Conservation (phyloP, 768 basidiomycete genomes). For the Sporobolomyces roseus region DNA sequence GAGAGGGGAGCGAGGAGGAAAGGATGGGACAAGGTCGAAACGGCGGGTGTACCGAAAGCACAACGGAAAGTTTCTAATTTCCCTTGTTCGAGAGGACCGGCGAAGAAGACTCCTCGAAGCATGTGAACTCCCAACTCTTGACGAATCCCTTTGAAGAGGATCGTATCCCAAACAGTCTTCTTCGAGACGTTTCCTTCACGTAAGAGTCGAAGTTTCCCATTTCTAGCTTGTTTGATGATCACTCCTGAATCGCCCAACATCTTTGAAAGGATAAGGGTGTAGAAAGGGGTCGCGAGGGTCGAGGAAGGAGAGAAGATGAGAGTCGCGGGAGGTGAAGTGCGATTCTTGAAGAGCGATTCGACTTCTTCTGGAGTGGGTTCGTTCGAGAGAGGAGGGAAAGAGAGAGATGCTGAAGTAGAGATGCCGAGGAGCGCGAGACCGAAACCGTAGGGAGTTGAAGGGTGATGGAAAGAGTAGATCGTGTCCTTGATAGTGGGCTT, state of each 20-base stretch:
- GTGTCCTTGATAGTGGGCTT: conserved; percentile 27
- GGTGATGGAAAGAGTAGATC: conserved; percentile 37
- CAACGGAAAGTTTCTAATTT: conserved; percentile 34
- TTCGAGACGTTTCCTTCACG: conserved; percentile 29
- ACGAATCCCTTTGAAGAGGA: conserved; percentile 31
- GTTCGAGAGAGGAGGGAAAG: conserved; percentile 3
- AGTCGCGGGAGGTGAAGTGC: background rate
- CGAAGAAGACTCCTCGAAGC: conserved; percentile 26
- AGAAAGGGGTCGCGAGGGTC: conserved; percentile 20
- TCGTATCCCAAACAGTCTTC: conserved; percentile 28
- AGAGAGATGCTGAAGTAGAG: conserved; percentile 27
- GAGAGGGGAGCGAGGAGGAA: conserved; percentile 25
- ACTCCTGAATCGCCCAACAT: conserved; percentile 31
- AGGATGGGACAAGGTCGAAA: conserved; percentile 21
- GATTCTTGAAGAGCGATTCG: background rate
- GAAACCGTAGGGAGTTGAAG: conserved; percentile 33
- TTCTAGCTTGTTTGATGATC: conserved; percentile 22
- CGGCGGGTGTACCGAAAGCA: conserved; percentile 28
- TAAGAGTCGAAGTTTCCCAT: conserved; percentile 36
- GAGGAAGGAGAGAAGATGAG: conserved; percentile 32
- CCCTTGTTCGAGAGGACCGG: conserved; percentile 17
- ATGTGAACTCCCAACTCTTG: conserved; percentile 25
- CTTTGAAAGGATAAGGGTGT: conserved; percentile 20
- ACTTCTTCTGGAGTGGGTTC: conserved; percentile 3
- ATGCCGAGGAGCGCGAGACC: conserved; percentile 37